Evolutionary conservation across 352 stramenopile genomes (phyloP), one percentile per base, ranked within the genome.

Genomic region (Lagenidium giganteum): DNA sequence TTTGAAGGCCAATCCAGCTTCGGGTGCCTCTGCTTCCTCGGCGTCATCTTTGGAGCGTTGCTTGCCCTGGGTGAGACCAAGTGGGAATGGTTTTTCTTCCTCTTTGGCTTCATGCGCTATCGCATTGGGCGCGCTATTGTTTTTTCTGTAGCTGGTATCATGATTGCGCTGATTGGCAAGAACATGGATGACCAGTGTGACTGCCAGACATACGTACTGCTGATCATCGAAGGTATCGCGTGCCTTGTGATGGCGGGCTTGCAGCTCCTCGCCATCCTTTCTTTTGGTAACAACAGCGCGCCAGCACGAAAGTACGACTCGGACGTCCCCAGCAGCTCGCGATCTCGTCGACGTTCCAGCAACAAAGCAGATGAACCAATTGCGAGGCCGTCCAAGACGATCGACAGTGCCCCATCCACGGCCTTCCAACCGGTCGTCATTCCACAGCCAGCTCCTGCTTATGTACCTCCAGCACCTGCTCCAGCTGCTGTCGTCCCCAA

Each of bases 81-180:
- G 35, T 83, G 56, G 59, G 70, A 80, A 36, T 36, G 55, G 11
- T 90, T 88, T 46, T 88, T 84, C 66, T 87, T 80, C 54, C 72
- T 87, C 56, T 90, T 90, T 28, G 78, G 78, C 23, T 90, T 88
- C 44, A 64, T 90, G 56, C 70, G 78, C 12, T 90, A 88, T 40
- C 78, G 75, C 40, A 27, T 87, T 26, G 75, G 78, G 30, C 70
- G 69, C 8, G 64, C 69, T 3, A 56, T 67, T 20, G 45, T 88
- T 28, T 88, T 86, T 26, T 28, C 32, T 7, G 47, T 88, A 18
- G 67, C 72, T 12, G 78, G 75, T 42, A 63, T 80, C 54, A 83
- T 87, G 69, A 80, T 55, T 12, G 61, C 63, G 42, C 40, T 82
- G 34, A 58, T 84, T 27, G 71, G 75, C 42, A 79, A 82, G 46